Base-by-base conservation (phyloP, 2,329 filamentous ascomycete species). In the Apiospora aurea region DNA sequence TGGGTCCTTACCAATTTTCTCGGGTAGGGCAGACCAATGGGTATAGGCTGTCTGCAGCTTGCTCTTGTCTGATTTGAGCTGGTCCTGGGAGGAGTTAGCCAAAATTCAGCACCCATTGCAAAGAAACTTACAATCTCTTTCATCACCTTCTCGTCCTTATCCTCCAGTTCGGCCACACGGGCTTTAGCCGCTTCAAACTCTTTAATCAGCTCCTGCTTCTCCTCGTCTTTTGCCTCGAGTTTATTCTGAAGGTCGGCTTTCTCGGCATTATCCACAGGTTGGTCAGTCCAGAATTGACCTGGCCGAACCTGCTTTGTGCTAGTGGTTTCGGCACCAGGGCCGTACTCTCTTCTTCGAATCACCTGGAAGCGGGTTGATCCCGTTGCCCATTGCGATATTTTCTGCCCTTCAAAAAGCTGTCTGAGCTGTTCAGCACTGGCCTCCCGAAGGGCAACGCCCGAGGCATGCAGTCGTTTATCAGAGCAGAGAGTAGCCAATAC, bases 401-500 rank as follows among this genome's bases (percentile, higher is more conserved):
- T 86, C 18, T 87, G 83, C 68, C 85, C 87, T 18, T 84, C 82
- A 57, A 89, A 83, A 46, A 97, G 84, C n/a, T 81, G 83, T n/a
- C 92, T 85, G 77, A 92, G 94, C 76, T 94, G 91, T 51, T 88
- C 85, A 44, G 93, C 88, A 2, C 81, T 88, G 46, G 95, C 89
- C 13, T 94, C 90, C 6, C 80, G 81, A 18, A 91, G 83, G 21
- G 89, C 86, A 64, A 96, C 87, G 0, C 90, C 94, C 7, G 92
- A 91, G 38, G 85, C 84, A 76, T 97, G 90, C 8, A 98, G 81
- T 70, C 85, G 87, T 72, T 88, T 89, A 75, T 93, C 92, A 16
- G 90, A 88, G 81, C 95, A 98, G 29, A 99, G 88, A 93, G 97
- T 96, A 8, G 94, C 92, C 46, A 98, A 84, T 1, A 99, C 94